Evolutionary conservation across 371 early-diverging fungal species (phyloP), one percentile per base, ranked within the genome.

Genomic region (Actinomucor elegans): DNA sequence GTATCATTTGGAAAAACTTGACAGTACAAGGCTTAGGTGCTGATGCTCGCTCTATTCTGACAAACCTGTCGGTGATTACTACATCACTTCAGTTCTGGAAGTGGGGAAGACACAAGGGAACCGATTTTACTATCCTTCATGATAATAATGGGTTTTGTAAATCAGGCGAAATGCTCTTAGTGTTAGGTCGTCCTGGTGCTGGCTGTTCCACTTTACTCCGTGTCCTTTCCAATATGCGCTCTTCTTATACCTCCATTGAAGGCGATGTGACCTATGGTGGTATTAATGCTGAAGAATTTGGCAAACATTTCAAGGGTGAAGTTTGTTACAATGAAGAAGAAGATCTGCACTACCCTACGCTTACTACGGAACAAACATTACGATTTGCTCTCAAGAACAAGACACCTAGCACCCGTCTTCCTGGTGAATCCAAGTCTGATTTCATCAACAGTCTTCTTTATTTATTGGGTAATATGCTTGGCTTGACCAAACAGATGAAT

Each of bases 141-240:
- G 56, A 66, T 11, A 68, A 67, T 24, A 53, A 66, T 5, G 80
- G 77, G 15, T 70, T 70, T 28, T 75, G 73, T 28, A 71, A 67
- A 5, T 67, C 74, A 75, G 89, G 89, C 15, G 87, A 89, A 59
- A 87, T 89, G 87, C 61, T 89, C 33, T 61, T 89, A 5, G 87
- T 89, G 1, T 73, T 89, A 8, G 89, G 89, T 8, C 80, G 84
- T 14, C 89, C 89, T n/a, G 89, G 87, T 18, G 67, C 89, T 3
- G 89, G 89, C 24, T 86, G 87, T 49, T 83, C 85, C 11, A 83
- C 85, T 17, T 55, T 89, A 21, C 63, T 89, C 24, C 79, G 83
- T 9, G 80, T 86, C 5, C 66, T 89, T 2, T 78, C 87, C 21
- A 85, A 87, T 52, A 76, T 83, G 35, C 83, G 85, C 38, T 68